Evolutionary conservation across 106 monocot species (phyloP), one percentile per base, ranked within the genome.

Genomic region (Allium fistulosum): DNA sequence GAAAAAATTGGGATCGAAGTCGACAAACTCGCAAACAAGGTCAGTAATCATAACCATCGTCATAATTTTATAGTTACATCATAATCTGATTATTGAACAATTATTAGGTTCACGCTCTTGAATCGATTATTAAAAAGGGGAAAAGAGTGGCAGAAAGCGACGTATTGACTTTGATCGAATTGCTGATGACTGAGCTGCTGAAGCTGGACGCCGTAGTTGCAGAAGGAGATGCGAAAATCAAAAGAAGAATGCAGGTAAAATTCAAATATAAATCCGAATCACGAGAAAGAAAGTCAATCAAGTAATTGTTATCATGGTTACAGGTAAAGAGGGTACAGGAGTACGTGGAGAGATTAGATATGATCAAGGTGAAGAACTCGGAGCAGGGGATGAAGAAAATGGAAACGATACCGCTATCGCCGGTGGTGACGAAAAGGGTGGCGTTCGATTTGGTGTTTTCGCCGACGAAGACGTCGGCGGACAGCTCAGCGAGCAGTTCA

Each of bases 241-340:
- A 87, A 69, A 76, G 80, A 71, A 66, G 77, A 76, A 47, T 76
- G 51, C 96, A 92, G 92, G 92, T 97, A 26, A 28, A 9, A 46
- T 17, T 59, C 9, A 45, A 13, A 47, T 14, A 27, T 53, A 46
- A 60, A 8, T 17, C 14, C 2, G 2, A 17, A 45, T 0, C 37
- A 37, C 22, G 22, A 22, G 22, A 22, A 22, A 22, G 22, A 22
- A 22, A 3, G 37, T 74, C 48, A 12, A 17, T 55, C 15, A 1
- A 57, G 11, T 47, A 9, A 6, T 16, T 57, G 10, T 26, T 16
- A 22, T 4, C 27, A 47, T 22, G 13, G 22, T 7, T 66, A 60
- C 74, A 94, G 94, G 84, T 86, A 46, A 79, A 61, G 69, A 77
- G 88, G 77, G 86, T 96, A 48, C 92, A 96, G 75, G 88, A 89